phyloP scores from a whole-genome alignment of 176 grass and related monocot species.

The Pharus latifolius region DNA sequence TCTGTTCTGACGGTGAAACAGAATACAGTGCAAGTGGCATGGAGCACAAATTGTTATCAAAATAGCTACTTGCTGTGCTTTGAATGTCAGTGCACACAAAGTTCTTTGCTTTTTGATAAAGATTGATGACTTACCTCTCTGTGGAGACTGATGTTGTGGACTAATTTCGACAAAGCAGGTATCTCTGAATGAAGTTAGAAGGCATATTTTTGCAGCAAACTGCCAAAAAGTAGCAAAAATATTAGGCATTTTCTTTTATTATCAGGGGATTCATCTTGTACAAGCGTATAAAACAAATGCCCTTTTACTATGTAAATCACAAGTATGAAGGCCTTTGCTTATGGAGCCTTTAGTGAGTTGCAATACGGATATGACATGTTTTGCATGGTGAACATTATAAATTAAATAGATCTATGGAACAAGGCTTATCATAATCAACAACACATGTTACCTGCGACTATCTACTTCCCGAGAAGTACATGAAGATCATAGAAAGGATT shows the following conservation, averaged over 20 bases:
- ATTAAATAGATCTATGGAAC: neutral
- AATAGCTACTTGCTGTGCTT: neutral
- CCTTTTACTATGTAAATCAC: neutral
- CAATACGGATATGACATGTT: neutral
- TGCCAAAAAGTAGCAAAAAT: conserved; percentile 40
- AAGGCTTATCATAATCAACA: neutral
- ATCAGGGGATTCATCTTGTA: neutral
- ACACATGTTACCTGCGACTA: neutral
- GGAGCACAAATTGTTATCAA: neutral
- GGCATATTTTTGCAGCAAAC: conserved; percentile 96
- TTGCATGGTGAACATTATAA: neutral
- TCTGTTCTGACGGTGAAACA: neutral
- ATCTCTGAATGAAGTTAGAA: conserved; percentile 98
- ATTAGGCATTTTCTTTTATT: neutral
- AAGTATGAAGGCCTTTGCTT: neutral
- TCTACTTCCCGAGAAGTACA: neutral
- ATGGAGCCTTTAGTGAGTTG: neutral
- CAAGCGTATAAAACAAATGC: neutral
- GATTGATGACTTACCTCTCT: conserved; percentile 58
- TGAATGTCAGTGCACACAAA: neutral
- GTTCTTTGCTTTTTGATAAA: neutral
- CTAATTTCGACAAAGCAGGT: conserved; percentile 93
- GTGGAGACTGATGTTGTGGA: conserved; percentile 79
- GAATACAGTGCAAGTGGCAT: neutral
- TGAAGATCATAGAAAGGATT: neutral